Percentiles rank a stretch among this genome's conserved stretches.
Evolutionary conservation across 2,329 filamentous ascomycete genomes (phyloP).

Genomic region (Phaeoacremonium minimum): DNA sequence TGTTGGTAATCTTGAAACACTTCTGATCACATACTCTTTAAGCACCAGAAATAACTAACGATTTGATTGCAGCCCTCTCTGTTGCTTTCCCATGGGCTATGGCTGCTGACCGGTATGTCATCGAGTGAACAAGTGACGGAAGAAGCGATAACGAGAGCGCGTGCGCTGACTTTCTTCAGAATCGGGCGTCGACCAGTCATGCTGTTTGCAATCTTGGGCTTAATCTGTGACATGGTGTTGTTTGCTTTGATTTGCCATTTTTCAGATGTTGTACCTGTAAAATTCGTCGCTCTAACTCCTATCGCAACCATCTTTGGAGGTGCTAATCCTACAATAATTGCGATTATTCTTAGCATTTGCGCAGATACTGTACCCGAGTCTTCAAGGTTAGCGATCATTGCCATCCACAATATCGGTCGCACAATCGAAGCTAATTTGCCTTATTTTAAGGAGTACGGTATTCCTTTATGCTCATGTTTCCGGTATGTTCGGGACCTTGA

Average conservation of each 20-base stretch:
- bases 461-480: conserved; percentile 2
- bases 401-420: no score
- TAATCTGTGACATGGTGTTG: not conserved
- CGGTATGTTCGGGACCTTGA: conserved; percentile 9
- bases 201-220: no score
- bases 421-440: not conserved
- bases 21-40: no score
- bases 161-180: no score
- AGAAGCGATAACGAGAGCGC: no score
- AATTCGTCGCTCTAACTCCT: not conserved
- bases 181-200: no score
- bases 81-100: not conserved
- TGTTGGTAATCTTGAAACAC: no score
- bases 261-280: not conserved
- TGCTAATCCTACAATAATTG: not conserved
- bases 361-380: not conserved
- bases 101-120: not conserved
- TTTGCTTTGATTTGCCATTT: not conserved
- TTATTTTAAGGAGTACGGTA: conserved; percentile 1
- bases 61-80: not conserved
- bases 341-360: not conserved
- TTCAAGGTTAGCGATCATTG: not conserved
- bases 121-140: no score
- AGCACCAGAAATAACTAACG: no score
- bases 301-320: not conserved